Conservation (phyloP, 345 rosid species). For the Rubroshorea leprosula region DNA sequence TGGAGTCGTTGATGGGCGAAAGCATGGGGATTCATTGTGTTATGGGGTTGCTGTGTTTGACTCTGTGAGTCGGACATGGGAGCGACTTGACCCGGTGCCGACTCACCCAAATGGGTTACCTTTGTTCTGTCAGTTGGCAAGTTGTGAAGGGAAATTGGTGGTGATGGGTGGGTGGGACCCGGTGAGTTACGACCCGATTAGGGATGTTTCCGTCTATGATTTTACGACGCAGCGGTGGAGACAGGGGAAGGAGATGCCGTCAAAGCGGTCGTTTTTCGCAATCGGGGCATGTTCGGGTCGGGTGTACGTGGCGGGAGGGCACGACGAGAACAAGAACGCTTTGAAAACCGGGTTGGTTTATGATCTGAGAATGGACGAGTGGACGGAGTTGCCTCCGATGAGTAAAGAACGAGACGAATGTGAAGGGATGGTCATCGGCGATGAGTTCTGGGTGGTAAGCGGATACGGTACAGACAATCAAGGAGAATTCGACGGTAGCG, state of each 20-base stretch:
- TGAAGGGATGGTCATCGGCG: conserved; percentile 45
- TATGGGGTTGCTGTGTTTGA: conserved; percentile 42
- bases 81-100: conserved; percentile 35
- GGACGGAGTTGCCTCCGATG: conserved; percentile 48
- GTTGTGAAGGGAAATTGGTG: conserved; percentile 52
- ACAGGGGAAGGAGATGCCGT: conserved; percentile 50
- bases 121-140: conserved; percentile 48
- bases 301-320: conserved; percentile 55
- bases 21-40: conserved; percentile 25
- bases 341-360: conserved; percentile 51
- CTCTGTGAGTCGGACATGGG: conserved; percentile 36
- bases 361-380: conserved; percentile 43
- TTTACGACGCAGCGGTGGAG: conserved; percentile 42
- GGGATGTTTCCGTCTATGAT: conserved; percentile 49
- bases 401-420: conserved; percentile 66
- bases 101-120: conserved; percentile 49
- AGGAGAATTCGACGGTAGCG: conserved; percentile 49
- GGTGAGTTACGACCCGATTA: conserved; percentile 41
- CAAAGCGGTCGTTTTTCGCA: conserved; percentile 53
- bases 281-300: conserved; percentile 30
- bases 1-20: conserved; percentile 7
- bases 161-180: conserved; percentile 75
- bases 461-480: conserved; percentile 57
- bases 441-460: conserved; percentile 61
- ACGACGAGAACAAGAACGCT: conserved; percentile 65